Percentiles rank a stretch among this genome's conserved stretches.
These are phyloP conservation scores for Paspalum notatum DNA, from an alignment of 176 grass and related monocot species.

Conservation along the genomic window DNA sequence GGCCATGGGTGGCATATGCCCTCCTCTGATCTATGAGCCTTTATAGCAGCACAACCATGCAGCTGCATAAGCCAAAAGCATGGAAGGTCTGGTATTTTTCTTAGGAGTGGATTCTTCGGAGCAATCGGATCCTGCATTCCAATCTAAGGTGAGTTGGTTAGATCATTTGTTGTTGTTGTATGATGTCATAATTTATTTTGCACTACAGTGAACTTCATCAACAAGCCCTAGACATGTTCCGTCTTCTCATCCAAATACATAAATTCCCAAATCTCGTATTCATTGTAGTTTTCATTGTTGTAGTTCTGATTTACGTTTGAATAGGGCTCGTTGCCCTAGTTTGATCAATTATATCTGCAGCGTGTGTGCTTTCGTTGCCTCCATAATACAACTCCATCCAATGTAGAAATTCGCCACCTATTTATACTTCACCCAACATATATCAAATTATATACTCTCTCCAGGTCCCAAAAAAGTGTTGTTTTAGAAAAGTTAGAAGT, in stretches of 20 bases:
- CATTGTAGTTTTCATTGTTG: no score
- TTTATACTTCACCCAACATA: not conserved
- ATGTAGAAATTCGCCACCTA: not conserved
- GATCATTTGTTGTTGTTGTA: not conserved
- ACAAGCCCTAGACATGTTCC: no score
- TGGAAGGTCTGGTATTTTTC: not conserved
- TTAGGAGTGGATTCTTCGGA: not conserved
- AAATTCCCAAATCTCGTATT: no score
- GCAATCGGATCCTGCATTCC: not conserved
- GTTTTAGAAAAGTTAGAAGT: no score
- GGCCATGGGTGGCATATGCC: conserved; percentile 16
- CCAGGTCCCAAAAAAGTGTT: no score
- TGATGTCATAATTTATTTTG: not conserved
- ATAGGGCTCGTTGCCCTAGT: not conserved
- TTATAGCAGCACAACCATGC: not conserved
- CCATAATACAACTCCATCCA: not conserved
- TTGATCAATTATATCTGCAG: not conserved
- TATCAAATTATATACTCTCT: not conserved
- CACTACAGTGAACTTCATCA: no score
- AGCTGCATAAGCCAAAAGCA: conserved; percentile 2
- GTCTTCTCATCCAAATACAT: no score
- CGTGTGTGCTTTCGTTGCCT: not conserved
- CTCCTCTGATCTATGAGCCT: conserved; percentile 15
- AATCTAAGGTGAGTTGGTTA: conserved; percentile 40
- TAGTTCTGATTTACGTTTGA: not conserved